These are phyloP conservation scores for Aspergillus terreus DNA, from an alignment of 2,329 filamentous ascomycete species.

Conservation along the genomic window DNA sequence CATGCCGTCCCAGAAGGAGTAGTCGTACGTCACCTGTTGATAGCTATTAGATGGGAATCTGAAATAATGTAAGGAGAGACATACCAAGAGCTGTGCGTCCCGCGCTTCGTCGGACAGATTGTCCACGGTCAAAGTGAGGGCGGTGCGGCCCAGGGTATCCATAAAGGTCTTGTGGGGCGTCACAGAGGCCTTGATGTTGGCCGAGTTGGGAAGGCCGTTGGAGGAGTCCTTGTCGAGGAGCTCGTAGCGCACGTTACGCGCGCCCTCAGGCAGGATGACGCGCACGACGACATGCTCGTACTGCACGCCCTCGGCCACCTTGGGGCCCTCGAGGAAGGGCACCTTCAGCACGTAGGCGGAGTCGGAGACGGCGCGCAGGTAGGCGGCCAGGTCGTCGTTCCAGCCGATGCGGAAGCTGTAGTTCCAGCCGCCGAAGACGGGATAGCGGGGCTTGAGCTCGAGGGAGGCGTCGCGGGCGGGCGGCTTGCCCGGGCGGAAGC, in stretches of 20 bases:
- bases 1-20: slow-evolving; percentile 68
- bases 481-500: slow-evolving; percentile 62
- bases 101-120: slow-evolving; percentile 90
- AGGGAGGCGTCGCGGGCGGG: slow-evolving; percentile 75
- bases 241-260: slow-evolving; percentile 59
- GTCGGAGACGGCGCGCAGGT: slow-evolving; percentile 65
- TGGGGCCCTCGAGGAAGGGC: slow-evolving; percentile 90
- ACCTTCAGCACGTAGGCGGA: slow-evolving; percentile 77
- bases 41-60: neutral
- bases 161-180: slow-evolving; percentile 83
- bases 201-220: slow-evolving; percentile 65
- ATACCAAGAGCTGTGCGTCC: slow-evolving; percentile 71
- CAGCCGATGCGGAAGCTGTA: slow-evolving; percentile 96
- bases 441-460: slow-evolving; percentile 89
- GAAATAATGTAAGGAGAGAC: slow-evolving; percentile 14
- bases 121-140: slow-evolving; percentile 71
- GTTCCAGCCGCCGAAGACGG: slow-evolving; percentile 97
- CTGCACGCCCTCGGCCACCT: slow-evolving; percentile 76
- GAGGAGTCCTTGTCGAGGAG: slow-evolving; percentile 66
- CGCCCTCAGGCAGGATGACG: slow-evolving; percentile 86
- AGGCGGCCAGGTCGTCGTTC: slow-evolving; percentile 79
- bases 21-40: slow-evolving; percentile 73
- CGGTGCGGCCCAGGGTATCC: slow-evolving; percentile 85
- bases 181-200: slow-evolving; percentile 51
- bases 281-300: slow-evolving; percentile 78